A percentile compares a stretch with the other conserved stretches of the same genome.
These are phyloP conservation scores for Amanita polypyramis DNA, from an alignment of 768 basidiomycete species.

Conservation along the genomic window DNA sequence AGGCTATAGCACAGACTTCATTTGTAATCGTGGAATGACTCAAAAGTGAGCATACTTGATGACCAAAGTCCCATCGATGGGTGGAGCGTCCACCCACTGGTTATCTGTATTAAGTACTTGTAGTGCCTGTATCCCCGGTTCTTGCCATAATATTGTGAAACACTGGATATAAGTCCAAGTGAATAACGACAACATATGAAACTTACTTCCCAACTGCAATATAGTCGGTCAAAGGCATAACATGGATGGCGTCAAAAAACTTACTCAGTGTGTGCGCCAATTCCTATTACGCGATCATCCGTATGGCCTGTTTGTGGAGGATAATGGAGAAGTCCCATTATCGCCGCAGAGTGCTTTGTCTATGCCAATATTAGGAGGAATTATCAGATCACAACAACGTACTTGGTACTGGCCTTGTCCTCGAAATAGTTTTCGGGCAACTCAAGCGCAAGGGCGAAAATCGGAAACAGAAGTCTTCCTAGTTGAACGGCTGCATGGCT, in stretches of 20 bases:
- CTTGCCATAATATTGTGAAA: constrained; percentile 83
- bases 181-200: not conserved
- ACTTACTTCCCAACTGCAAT: constrained; percentile 31
- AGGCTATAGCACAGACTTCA: constrained; percentile 29
- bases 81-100: constrained; percentile 74
- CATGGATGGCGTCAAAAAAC: constrained; percentile 10
- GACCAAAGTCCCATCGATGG: constrained; percentile 74
- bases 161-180: constrained; percentile 32
- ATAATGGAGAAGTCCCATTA: constrained; percentile 76
- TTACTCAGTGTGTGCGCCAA: constrained; percentile 77
- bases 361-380: constrained; percentile 16
- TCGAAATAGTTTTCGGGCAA: constrained; percentile 69
- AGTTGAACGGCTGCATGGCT: constrained; percentile 26
- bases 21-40: not conserved
- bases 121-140: constrained; percentile 60
- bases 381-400: too few relatives aligned
- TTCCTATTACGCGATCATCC: constrained; percentile 65
- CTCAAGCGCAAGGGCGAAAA: constrained; percentile 77
- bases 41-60: constrained; percentile 50
- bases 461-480: constrained; percentile 67
- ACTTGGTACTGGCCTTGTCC: constrained; percentile 47
- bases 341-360: constrained; percentile 70
- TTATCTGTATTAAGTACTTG: constrained; percentile 73
- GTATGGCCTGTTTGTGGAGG: constrained; percentile 56
- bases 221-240: not conserved